Evolutionary conservation across 176 grass and related monocot genomes (phyloP), one percentile per base, ranked within the genome.

Genomic region (Triticum timopheevii): DNA sequence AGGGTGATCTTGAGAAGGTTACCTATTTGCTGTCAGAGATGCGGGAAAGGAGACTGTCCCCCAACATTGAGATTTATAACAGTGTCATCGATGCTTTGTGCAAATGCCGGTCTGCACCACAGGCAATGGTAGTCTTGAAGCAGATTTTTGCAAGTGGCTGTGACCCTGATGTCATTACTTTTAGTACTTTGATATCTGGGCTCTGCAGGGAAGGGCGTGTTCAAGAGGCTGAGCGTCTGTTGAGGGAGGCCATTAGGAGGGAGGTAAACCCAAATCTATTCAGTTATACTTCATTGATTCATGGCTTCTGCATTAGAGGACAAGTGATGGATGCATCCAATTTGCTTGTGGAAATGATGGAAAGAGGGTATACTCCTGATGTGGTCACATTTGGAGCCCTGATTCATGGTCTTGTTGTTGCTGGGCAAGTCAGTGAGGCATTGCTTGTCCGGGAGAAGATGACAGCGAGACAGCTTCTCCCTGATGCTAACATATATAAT

Each of bases 401-500:
- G 63, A 91, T 95, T 88, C 90, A 94, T 50, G 90, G 96, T 15
- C 90, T 98, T 85, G 90, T 93, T 78, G 69, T 85, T 69, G 15
- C 80, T 59, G 91, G 91, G 23, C 76, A 87, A 74, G 81, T 98
- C 15, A 79, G 67, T 15, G 90, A 93, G 10, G 93, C 95, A 27
- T 87, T 95, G 85, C 24, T 72, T 80, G 76, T 93, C 39, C 45
- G 76, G 66, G 84, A 93, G 72, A 98, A 95, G 88, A 98, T 98
- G 95, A 52, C 73, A 75, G 86, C 85, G 27, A 92, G 86, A 19
- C 73, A 85, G 82, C 83, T 95, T 54, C 20, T 87, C 45, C 84
- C 86, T 68, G 95, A 98, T 90, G 86, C 72, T 82, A 88, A 88
- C 20, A 95, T 98, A 85, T 92, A 98, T 45, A 98, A 95, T 85